Evolutionary conservation across 768 basidiomycete species (phyloP).

Genomic region (Nidula microcarpa): DNA sequence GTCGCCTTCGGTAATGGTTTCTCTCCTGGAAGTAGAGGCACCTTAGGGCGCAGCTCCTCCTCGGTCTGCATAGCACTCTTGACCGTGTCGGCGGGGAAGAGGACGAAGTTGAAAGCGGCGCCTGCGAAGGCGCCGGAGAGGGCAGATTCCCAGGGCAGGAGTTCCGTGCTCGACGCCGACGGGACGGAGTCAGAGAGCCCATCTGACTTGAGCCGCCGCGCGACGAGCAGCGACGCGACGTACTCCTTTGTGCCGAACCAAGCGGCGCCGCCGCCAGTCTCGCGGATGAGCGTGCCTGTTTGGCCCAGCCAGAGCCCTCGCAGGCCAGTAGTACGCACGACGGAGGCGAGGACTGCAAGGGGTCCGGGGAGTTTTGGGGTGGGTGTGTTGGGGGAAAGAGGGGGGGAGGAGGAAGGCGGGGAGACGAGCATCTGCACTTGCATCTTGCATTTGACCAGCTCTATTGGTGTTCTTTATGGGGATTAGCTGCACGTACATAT

Average conservation of each 20-base stretch:
- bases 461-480: conserved; percentile 68
- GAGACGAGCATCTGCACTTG: conserved; percentile 78
- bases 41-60: conserved; percentile 57
- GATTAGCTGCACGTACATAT: conserved; percentile 1
- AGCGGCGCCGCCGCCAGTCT: conserved; percentile 80
- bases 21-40: conserved; percentile 10
- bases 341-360: conserved; percentile 55
- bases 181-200: conserved; percentile 2
- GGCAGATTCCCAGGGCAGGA: conserved; percentile 72
- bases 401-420: conserved; percentile 10
- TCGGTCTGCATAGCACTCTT: conserved; percentile 91
- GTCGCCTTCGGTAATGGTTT: conserved; percentile 25
- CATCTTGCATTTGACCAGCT: conserved; percentile 91
- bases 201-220: conserved; percentile 29
- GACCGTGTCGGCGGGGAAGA: conserved; percentile 90
- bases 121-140: conserved; percentile 78
- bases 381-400: conserved; percentile 12
- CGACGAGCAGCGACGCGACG: conserved; percentile 59
- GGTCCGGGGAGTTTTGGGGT: conserved; percentile 59
- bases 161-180: conserved; percentile 14
- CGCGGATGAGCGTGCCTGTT: conserved; percentile 81
- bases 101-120: conserved; percentile 70
- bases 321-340: conserved; percentile 51
- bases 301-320: conserved; percentile 85
- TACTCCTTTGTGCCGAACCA: conserved; percentile 89